Conservation (phyloP, 176 grass and related monocot species). For the Aegilops speltoides region DNA sequence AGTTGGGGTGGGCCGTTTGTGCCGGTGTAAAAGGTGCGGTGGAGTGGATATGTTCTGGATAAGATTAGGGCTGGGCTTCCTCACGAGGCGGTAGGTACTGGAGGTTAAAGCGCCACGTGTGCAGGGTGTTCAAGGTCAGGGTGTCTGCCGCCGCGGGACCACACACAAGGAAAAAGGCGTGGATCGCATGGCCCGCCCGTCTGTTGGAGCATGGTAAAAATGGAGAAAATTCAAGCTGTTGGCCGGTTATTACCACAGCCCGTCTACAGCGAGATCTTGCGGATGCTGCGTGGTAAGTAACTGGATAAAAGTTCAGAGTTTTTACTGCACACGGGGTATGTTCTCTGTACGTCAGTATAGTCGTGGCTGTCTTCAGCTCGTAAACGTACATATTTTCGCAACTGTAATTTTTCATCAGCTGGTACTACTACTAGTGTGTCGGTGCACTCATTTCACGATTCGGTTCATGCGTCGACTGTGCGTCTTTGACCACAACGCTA, state of each 20-base stretch:
- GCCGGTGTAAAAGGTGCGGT: not conserved
- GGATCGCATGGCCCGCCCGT: not conserved
- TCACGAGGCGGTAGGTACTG: not conserved
- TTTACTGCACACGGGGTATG: too few species aligned
- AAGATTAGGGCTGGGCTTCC: slow-evolving; percentile 29
- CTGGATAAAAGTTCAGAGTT: not conserved
- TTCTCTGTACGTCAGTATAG: too few species aligned
- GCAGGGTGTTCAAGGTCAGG: not conserved
- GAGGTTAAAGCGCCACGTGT: slow-evolving; percentile 30
- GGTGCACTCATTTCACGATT: not conserved
- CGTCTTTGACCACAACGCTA: not conserved
- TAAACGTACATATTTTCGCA: too few species aligned
- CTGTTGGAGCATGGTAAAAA: not conserved
- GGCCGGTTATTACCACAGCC: not conserved
- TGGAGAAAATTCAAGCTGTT: not conserved
- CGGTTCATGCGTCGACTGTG: not conserved
- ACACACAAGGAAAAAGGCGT: not conserved
- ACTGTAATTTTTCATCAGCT: too few species aligned
- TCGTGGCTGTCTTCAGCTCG: too few species aligned
- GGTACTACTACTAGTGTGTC: not conserved
- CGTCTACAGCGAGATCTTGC: not conserved
- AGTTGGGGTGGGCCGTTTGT: not conserved
- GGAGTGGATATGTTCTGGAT: slow-evolving; percentile 50
- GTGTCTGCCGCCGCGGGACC: not conserved
- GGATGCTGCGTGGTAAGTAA: not conserved